phyloP scores from a whole-genome alignment of 768 basidiomycete species.

The Termitomyces heimii region DNA sequence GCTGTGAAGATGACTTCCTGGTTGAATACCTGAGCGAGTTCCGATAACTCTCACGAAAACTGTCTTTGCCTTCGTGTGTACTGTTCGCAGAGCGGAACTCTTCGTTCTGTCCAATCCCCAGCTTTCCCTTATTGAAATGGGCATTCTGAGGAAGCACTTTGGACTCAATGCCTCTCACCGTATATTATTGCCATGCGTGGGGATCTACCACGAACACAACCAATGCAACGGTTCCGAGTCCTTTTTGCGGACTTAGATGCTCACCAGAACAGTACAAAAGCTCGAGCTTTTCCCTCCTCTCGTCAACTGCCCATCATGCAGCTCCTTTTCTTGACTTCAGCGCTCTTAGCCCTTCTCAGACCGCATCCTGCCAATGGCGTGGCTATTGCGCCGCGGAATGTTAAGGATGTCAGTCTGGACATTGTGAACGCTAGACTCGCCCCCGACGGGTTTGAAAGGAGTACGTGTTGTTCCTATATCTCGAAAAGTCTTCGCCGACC shows the following conservation, averaged over 20 bases:
- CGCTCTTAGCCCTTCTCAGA: conserved; percentile 8
- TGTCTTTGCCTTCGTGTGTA: not conserved
- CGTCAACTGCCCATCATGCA: conserved; percentile 12
- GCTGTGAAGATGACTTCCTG: conserved; percentile 1
- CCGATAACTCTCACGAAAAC: conserved; percentile 5
- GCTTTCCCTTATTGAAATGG: conserved; percentile 5
- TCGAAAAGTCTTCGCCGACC: not conserved
- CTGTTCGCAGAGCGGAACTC: not conserved
- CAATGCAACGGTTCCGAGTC: conserved; percentile 2
- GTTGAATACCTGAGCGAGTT: not conserved
- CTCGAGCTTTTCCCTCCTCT: not conserved
- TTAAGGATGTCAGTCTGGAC: conserved; percentile 12
- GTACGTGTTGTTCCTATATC: conserved; percentile 6
- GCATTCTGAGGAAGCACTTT: not conserved
- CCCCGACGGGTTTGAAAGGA: conserved; percentile 18
- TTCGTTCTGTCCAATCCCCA: conserved; percentile 5
- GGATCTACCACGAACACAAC: not conserved
- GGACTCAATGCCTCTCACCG: conserved; percentile 5
- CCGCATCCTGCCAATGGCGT: conserved; percentile 3
- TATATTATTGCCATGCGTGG: not conserved
- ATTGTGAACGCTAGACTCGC: conserved; percentile 15
- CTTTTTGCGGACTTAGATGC: conserved; percentile 5
- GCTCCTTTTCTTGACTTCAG: conserved; percentile 3
- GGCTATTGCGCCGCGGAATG: not conserved
- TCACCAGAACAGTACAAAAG: conserved; percentile 10